Percentiles rank a stretch among this genome's conserved stretches.
Conservation (phyloP, 257 asterid genomes). For the Thymus mandschuricus region DNA sequence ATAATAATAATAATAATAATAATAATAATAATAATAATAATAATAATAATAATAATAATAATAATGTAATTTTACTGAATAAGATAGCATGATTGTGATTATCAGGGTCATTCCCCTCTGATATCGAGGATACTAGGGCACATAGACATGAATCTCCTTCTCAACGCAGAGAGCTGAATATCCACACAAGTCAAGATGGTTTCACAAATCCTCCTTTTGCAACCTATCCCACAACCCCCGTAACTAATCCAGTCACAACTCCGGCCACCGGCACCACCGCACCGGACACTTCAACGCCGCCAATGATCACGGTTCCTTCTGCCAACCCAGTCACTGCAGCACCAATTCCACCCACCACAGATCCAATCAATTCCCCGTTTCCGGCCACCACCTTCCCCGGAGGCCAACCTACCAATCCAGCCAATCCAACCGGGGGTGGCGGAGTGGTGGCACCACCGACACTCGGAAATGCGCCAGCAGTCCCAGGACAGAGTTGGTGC, state of each 20-base stretch:
- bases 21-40: too few relatives aligned
- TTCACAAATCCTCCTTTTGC: conserved; percentile 40
- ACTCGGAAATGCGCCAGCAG: conserved; percentile 39
- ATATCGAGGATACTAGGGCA: neutral
- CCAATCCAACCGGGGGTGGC: neutral
- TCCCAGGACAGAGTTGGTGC: conserved; percentile 85
- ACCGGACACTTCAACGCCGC: conserved; percentile 35
- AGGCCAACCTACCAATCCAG: conserved; percentile 29
- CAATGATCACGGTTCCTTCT: conserved; percentile 49
- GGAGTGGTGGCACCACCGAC: conserved; percentile 43
- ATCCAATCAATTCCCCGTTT: neutral
- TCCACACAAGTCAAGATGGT: conserved; percentile 44
- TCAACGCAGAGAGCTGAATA: conserved; percentile 38
- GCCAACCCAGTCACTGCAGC: conserved; percentile 33
- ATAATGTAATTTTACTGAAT: neutral
- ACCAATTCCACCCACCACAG: conserved; percentile 39
- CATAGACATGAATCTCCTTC: conserved; percentile 4
- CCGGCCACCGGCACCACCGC: conserved; percentile 48
- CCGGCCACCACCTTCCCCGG: conserved; percentile 40
- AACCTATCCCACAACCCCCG: conserved; percentile 53
- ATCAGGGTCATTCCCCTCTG: conserved; percentile 38
- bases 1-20: too few relatives aligned
- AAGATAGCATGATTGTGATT: neutral
- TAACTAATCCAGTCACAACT: conserved; percentile 71
- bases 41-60: too few relatives aligned